These are phyloP conservation scores for Lactarius psammicola DNA, from an alignment of 768 basidiomycete genomes.

Conservation along the genomic window DNA sequence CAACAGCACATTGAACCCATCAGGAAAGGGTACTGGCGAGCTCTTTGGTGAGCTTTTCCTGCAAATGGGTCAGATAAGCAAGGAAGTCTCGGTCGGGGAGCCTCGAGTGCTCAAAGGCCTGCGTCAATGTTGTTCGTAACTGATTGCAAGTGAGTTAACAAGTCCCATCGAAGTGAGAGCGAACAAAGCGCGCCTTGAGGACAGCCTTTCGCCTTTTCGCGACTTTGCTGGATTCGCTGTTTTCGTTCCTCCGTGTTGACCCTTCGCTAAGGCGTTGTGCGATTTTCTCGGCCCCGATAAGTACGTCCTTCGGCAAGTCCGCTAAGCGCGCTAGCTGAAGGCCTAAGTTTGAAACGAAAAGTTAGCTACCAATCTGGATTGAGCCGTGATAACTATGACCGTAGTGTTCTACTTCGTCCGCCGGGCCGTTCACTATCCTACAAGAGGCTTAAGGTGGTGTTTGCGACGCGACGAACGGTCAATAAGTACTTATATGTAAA, in stretches of 20 bases:
- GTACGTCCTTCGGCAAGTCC: slow-evolving; percentile 73
- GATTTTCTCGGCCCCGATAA: slow-evolving; percentile 60
- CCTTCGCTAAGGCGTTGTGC: slow-evolving; percentile 57
- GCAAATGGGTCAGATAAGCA: slow-evolving; percentile 64
- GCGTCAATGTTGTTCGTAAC: slow-evolving; percentile 72
- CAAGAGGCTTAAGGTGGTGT: not conserved
- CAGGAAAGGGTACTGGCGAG: slow-evolving; percentile 41
- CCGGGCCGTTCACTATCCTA: slow-evolving; percentile 73
- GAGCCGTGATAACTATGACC: slow-evolving; percentile 43
- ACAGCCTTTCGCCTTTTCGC: slow-evolving; percentile 65
- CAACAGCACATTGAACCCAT: not conserved
- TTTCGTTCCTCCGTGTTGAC: slow-evolving; percentile 55
- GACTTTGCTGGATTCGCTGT: slow-evolving; percentile 60
- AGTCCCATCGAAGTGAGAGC: not conserved
- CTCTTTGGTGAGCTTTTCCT: slow-evolving; percentile 64
- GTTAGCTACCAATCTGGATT: not conserved
- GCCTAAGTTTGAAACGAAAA: slow-evolving; percentile 46
- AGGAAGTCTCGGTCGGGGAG: slow-evolving; percentile 70
- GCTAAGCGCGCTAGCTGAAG: slow-evolving; percentile 86
- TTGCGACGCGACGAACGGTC: not conserved
- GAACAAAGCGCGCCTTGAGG: slow-evolving; percentile 43
- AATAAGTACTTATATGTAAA: slow-evolving; percentile 72
- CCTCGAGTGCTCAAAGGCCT: slow-evolving; percentile 69
- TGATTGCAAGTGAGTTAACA: slow-evolving; percentile 33
- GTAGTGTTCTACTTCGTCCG: slow-evolving; percentile 65